phyloP scores from a whole-genome alignment of 768 basidiomycete species.

The Mycena vulgaris region DNA sequence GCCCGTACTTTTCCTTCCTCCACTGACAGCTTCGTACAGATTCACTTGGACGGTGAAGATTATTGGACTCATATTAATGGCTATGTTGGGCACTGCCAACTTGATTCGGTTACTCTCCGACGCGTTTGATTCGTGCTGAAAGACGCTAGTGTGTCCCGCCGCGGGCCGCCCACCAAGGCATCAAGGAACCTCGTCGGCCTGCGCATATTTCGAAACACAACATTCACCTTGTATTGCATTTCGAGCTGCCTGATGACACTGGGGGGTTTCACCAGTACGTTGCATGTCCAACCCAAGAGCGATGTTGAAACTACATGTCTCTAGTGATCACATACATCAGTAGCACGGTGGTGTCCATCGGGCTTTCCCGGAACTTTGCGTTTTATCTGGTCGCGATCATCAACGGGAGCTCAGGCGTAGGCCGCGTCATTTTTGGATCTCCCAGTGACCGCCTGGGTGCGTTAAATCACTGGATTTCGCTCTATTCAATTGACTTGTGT shows the following conservation, averaged over 20 bases:
- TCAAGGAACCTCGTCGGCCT: background rate
- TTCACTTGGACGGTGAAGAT: background rate
- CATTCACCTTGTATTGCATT: background rate
- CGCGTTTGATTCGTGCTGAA: background rate
- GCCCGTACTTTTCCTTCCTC: too few species aligned
- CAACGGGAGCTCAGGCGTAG: background rate
- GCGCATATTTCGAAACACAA: background rate
- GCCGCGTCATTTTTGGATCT: background rate
- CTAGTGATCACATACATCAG: background rate
- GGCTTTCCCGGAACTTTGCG: background rate
- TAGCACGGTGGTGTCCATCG: background rate
- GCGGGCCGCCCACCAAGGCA: background rate
- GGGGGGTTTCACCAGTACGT: background rate
- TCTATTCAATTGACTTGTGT: background rate
- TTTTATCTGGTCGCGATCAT: background rate
- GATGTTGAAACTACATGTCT: background rate
- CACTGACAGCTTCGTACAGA: background rate
- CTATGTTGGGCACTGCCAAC: background rate
- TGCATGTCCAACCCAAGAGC: background rate
- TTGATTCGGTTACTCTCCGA: background rate
- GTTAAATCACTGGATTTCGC: background rate
- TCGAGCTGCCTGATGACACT: background rate
- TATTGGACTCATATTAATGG: background rate
- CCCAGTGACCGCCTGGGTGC: background rate
- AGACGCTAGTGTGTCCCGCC: background rate